Conservation (phyloP, 768 basidiomycete species). For the Naganishia randhawae region DNA sequence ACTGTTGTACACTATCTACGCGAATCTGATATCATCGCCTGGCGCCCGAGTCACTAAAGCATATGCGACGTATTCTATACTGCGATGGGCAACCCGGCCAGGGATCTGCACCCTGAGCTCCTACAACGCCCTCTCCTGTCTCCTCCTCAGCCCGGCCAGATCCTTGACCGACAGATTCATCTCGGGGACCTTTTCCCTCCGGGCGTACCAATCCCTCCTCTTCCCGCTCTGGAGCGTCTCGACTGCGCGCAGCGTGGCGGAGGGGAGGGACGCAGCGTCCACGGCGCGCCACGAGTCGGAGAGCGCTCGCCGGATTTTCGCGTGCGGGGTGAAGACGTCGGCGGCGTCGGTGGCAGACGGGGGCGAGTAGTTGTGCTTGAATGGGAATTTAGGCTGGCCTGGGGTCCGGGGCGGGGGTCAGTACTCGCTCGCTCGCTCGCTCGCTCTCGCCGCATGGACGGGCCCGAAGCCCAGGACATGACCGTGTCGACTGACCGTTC, state of each 20-base stretch:
- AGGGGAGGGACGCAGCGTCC: background rate
- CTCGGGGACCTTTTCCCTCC: conserved; percentile 8
- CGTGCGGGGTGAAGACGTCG: background rate
- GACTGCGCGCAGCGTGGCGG: conserved; percentile 14
- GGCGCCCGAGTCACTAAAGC: too few relatives aligned
- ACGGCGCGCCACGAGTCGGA: conserved; percentile 22
- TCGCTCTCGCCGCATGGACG: background rate
- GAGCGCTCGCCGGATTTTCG: conserved; percentile 13
- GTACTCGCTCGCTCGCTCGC: background rate
- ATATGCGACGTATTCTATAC: too few relatives aligned
- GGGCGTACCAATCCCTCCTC: background rate
- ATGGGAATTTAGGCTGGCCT: conserved; percentile 30
- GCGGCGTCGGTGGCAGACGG: background rate
- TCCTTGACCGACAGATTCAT: conserved; percentile 14
- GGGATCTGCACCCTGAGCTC: too few relatives aligned
- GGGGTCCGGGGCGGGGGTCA: background rate
- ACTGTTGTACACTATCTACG: background rate
- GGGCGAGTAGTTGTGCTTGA: conserved; percentile 8
- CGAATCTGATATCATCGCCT: too few relatives aligned
- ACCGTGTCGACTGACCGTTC: conserved; percentile 26
- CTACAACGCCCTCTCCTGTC: too few relatives aligned
- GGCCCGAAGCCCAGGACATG: background rate
- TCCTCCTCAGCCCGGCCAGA: background rate
- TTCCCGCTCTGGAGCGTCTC: background rate
- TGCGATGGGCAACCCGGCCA: too few relatives aligned